Evolutionary conservation across 1,139 yeast species (phyloP), one percentile per base, ranked within the genome.

Genomic region (Protomyces pachydermus): DNA sequence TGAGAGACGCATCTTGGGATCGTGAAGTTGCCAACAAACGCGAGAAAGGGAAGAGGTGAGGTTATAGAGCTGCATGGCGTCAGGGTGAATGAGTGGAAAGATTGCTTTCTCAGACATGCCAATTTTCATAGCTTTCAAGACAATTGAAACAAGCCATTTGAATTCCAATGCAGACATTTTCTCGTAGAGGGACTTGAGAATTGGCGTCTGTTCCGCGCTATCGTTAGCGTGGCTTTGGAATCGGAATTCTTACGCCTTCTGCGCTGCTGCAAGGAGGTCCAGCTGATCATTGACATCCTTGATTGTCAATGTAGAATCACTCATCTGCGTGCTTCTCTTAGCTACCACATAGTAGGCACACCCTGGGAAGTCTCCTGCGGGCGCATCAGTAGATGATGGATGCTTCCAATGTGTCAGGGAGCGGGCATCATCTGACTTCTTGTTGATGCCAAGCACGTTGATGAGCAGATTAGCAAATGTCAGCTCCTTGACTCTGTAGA

Each of bases 71-170:
- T 80, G 80, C 14, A 80, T 77, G 0, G 95, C 95, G 72, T 89
- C 91, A 0, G 91, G 91, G 72, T 91, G 96, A 91, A 95, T 90
- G 39, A 77, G 71, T n/a, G 75, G 71, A 54, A 90, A 76, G 66
- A 90, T 79, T n/a, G 79, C 76, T 61, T 81, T 78, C 69, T 88
- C 95, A 65, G 85, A 80, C 14, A 84, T 80, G 1, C 84, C 82
- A 35, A 88, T 68, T 20, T 73, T 70, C 69, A 84, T 79, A 65
- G 79, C 79, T 69, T 87, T 85, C 52, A 91, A 74, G 4, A 91
- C 74, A 12, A 88, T 85, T 65, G 86, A 84, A 65, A 88, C 79
- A 39, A 89, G 76, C 83, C 88, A 90, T 55, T 85, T 78, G 60
- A 90, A 74, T 72, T 91, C 97, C 6, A 81, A 78, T 23, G 85